Evolutionary conservation across 164 flowering plant species (phyloP).

Genomic region (Tetracentron sinense): DNA sequence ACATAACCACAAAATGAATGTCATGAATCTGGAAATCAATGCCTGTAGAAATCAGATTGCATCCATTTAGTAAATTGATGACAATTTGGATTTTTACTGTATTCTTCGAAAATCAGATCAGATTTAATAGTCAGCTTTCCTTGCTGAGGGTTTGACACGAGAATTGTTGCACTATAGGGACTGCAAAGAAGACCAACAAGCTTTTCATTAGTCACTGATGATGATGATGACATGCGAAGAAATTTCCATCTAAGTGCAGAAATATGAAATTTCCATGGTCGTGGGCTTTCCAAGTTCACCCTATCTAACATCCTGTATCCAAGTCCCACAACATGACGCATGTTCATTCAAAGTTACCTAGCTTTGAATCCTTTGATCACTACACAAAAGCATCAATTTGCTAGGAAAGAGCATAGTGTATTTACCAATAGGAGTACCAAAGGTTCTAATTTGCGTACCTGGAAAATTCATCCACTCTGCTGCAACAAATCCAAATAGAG

Average conservation of each 20-base stretch:
- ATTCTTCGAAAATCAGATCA: slow-evolving; percentile 80
- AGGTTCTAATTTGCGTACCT: slow-evolving; percentile 44
- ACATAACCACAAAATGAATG: slow-evolving; percentile 13
- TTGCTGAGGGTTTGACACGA: slow-evolving; percentile 45
- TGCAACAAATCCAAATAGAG: slow-evolving; percentile 13
- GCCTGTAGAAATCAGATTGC: neutral
- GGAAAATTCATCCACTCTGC: slow-evolving; percentile 85
- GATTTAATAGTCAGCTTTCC: slow-evolving; percentile 76
- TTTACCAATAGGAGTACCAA: neutral
- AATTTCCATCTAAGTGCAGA: too few species aligned
- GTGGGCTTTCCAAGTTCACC: neutral
- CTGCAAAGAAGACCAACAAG: slow-evolving; percentile 38
- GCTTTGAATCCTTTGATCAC: neutral
- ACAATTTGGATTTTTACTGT: slow-evolving; percentile 42
- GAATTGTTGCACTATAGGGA: slow-evolving; percentile 65
- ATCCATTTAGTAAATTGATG: slow-evolving; percentile 4
- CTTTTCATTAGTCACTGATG: too few species aligned
- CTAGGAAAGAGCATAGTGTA: neutral
- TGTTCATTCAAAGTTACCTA: neutral
- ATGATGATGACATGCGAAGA: too few species aligned
- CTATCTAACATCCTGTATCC: neutral
- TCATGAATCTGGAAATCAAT: neutral
- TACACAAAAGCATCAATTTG: neutral
- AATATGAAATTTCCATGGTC: neutral
- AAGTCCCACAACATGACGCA: neutral